A percentile compares a stretch with the other conserved stretches of the same genome.
phyloP scores from a whole-genome alignment of 192 early-diverging fungal species.

The Podochytrium sp. region DNA sequence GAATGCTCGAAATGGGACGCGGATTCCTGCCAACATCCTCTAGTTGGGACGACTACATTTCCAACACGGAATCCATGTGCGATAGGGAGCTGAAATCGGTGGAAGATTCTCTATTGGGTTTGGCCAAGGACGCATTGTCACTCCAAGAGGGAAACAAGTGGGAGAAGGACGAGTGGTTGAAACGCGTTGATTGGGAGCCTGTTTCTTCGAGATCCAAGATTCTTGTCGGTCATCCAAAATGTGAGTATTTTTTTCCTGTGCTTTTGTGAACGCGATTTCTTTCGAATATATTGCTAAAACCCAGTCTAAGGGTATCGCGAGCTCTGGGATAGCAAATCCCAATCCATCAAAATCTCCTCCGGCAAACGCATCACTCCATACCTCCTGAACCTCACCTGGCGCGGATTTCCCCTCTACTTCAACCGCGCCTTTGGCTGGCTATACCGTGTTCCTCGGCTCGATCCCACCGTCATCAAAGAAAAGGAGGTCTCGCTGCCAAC shows the following conservation, averaged over 20 bases:
- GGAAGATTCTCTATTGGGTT: conserved; percentile 46
- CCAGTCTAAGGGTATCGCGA: conserved; percentile 79
- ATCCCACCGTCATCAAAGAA: conserved; percentile 24
- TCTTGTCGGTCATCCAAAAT: conserved; percentile 39
- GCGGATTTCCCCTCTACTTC: conserved; percentile 77
- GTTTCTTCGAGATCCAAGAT: conserved; percentile 26
- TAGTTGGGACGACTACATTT: conserved; percentile 80
- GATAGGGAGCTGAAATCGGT: conserved; percentile 58
- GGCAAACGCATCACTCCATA: conserved; percentile 79
- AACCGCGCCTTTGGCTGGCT: conserved; percentile 77
- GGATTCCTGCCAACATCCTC: conserved; percentile 80
- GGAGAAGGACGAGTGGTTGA: conserved; percentile 20
- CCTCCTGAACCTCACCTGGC: conserved; percentile 83
- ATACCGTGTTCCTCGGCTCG: conserved; percentile 65
- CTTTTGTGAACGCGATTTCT: no score
- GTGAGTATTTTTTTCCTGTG: background rate
- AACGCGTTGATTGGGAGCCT: conserved; percentile 15
- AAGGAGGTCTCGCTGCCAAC: background rate
- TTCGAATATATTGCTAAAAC: no score
- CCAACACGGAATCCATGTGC: conserved; percentile 57
- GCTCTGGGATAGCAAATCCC: conserved; percentile 65
- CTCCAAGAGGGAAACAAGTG: conserved; percentile 46
- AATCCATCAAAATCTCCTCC: conserved; percentile 67
- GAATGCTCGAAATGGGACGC: conserved; percentile 85
- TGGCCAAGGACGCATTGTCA: conserved; percentile 51